Evolutionary conservation across 345 rosid genomes (phyloP), one percentile per base, ranked within the genome.

Genomic region (Pistacia vera): DNA sequence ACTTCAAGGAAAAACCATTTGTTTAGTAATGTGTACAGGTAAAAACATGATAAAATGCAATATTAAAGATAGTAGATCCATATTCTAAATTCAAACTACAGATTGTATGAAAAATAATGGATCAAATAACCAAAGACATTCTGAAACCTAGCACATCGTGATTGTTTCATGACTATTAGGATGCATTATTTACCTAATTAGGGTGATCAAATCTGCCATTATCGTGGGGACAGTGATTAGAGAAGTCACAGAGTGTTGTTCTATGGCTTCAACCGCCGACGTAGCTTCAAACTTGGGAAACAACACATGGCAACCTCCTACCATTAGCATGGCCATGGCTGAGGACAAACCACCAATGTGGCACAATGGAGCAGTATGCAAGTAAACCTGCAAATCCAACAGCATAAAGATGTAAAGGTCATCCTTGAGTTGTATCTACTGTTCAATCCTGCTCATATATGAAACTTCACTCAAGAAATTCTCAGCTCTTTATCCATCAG

Each of bases 311-410:
- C 85, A 83, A 80, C 92, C 97, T 55, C 96, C 99, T 11, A 88
- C 88, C 97, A 93, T 93, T 80, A 93, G 83, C 96, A 95, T 93
- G 63, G 97, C 87, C 87, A 91, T 78, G 28, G 92, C 99, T 36
- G 96, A 93, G 25, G 97, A 95, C 60, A 95, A 76, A 81, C 94
- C 98, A 9, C 96, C 99, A 18, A 93, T 90, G 79, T 93, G 99
- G 85, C 97, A 86, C 68, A 93, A 71, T 46, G 98, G 96, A 76
- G 96, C 82, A 77, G 91, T 86, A 78, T 88, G 98, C 86, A 95
- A 84, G 77, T 93, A 93, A 71, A 95, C 94, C 99, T 90, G 91
- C 83, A 82, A 62, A 80, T 66, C 0, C 35, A 66, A 46, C 38
- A 72, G 72, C 79, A 28, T 10, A 78, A 22, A 70, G 73, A 66